phyloP scores from a whole-genome alignment of 441 rosid species.

The Eutrema salsugineum region DNA sequence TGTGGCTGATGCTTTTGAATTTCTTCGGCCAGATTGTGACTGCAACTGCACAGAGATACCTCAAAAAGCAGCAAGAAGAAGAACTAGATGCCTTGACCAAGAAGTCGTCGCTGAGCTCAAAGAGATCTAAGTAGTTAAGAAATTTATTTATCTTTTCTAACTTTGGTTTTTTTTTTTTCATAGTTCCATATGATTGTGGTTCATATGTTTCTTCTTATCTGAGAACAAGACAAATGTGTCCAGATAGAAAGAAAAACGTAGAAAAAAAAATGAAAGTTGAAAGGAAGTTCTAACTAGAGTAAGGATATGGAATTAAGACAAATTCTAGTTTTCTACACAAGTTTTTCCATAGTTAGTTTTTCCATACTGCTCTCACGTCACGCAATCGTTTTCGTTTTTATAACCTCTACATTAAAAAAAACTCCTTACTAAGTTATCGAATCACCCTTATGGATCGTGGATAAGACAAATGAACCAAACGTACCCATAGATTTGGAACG shows the following conservation, averaged over 20 bases:
- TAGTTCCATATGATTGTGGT: constrained; percentile 13
- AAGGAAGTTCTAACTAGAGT: background rate
- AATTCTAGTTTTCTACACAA: too few relatives aligned
- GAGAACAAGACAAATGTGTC: background rate
- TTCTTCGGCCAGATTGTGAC: constrained; percentile 88
- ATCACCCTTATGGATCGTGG: too few relatives aligned
- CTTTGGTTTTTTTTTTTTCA: background rate
- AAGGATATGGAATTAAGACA: too few relatives aligned
- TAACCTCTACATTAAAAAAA: too few relatives aligned
- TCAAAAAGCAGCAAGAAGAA: constrained; percentile 69
- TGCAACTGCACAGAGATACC: constrained; percentile 73
- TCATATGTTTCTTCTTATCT: background rate
- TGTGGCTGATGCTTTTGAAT: constrained; percentile 96
- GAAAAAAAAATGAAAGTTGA: background rate
- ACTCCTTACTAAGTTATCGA: too few relatives aligned
- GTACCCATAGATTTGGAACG: too few relatives aligned
- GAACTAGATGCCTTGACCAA: constrained; percentile 47
- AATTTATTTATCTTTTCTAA: background rate
- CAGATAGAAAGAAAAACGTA: background rate
- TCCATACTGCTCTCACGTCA: too few relatives aligned
- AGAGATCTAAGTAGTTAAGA: constrained; percentile 19
- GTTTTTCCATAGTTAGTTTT: too few relatives aligned
- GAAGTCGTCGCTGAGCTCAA: background rate
- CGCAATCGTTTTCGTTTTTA: too few relatives aligned
- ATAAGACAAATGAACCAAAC: too few relatives aligned